phyloP scores from a whole-genome alignment of 148 eudicot species.

The Fagopyrum tataricum region DNA sequence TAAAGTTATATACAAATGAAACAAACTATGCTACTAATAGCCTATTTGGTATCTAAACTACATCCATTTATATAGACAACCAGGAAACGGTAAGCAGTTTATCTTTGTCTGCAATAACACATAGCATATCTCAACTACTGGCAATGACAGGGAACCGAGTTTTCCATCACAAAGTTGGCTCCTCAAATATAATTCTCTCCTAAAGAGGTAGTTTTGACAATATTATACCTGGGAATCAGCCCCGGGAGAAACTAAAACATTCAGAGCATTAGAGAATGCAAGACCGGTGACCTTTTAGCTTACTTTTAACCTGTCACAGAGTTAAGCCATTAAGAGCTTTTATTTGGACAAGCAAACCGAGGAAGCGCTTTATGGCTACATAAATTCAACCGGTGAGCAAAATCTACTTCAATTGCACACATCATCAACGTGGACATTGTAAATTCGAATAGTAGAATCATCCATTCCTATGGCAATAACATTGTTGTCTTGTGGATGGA shows the following conservation, averaged over 20 bases:
- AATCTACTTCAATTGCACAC: constrained; percentile 12
- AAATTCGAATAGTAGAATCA: constrained; percentile 38
- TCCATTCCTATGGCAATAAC: constrained; percentile 47
- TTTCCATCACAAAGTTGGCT: not conserved
- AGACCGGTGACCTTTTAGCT: constrained; percentile 65
- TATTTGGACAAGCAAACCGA: not conserved
- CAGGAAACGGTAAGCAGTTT: not conserved
- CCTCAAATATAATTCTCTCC: not conserved
- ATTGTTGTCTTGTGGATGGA: constrained; percentile 42
- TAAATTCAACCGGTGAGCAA: not conserved
- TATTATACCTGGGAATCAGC: constrained; percentile 63
- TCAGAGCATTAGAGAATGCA: constrained; percentile 48
- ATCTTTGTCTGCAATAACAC: not conserved
- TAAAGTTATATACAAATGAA: not conserved
- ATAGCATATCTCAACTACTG: not conserved
- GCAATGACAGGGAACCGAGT: not conserved
- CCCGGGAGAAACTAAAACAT: constrained; percentile 64
- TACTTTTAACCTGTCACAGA: constrained; percentile 32
- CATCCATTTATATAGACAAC: not conserved
- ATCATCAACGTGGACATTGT: constrained; percentile 32
- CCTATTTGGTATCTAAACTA: not conserved
- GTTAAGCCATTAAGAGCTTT: not conserved
- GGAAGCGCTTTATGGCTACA: not conserved
- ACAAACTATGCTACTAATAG: not conserved
- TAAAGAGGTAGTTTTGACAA: not conserved